A percentile compares a stretch with the other conserved stretches of the same genome.
phyloP scores from a whole-genome alignment of 345 rosid genomes.

The Cochlearia excelsa region DNA sequence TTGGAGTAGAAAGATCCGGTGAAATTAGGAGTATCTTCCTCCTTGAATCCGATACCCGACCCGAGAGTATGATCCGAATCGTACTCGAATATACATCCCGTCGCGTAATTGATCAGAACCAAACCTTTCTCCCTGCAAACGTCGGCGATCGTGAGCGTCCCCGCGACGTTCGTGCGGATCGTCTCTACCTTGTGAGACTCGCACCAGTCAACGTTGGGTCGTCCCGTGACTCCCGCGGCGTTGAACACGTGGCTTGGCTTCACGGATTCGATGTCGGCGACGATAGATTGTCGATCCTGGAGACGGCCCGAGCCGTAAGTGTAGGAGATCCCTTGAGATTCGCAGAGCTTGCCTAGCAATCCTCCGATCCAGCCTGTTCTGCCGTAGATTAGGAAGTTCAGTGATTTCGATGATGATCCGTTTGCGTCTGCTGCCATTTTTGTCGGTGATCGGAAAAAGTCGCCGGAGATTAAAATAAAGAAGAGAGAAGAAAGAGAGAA shows the following conservation, averaged over 20 bases:
- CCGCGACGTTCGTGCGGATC: constrained; percentile 76
- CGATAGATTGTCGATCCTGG: constrained; percentile 62
- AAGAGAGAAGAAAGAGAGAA: constrained; percentile 1
- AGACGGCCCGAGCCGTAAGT: constrained; percentile 81
- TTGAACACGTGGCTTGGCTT: constrained; percentile 84
- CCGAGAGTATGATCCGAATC: constrained; percentile 63
- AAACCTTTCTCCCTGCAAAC: constrained; percentile 71
- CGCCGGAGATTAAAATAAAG: constrained; percentile 2
- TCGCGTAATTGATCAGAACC: constrained; percentile 71
- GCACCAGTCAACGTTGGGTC: constrained; percentile 96
- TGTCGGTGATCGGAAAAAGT: constrained; percentile 21
- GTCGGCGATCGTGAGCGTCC: constrained; percentile 84
- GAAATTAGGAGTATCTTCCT: constrained; percentile 85
- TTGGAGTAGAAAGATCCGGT: constrained; percentile 86
- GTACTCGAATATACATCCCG: constrained; percentile 91
- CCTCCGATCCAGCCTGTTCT: constrained; percentile 97
- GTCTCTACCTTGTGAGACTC: constrained; percentile 94
- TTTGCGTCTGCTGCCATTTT: constrained; percentile 52
- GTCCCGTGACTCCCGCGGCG: constrained; percentile 94
- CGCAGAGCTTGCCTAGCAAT: constrained; percentile 68
- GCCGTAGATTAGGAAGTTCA: constrained; percentile 86
- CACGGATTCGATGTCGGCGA: constrained; percentile 56
- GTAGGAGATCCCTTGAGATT: constrained; percentile 57
- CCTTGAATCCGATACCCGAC: constrained; percentile 85
- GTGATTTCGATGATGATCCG: constrained; percentile 42